phyloP scores from a whole-genome alignment of 2,329 filamentous ascomycete species.

The Sporothrix inflata region DNA sequence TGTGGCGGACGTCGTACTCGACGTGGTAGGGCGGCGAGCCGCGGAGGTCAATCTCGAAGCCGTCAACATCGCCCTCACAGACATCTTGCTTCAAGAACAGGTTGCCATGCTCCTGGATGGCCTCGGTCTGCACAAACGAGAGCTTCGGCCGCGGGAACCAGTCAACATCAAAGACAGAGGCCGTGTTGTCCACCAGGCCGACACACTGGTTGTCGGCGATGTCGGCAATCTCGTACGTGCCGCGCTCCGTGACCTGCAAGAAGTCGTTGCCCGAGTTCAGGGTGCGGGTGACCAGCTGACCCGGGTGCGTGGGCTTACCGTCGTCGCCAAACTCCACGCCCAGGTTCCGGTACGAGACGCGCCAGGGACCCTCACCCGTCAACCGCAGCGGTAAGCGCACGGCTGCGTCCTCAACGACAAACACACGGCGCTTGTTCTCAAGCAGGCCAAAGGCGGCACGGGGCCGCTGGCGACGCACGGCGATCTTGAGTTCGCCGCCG shows the following conservation, averaged over 20 bases:
- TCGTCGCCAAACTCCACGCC: neutral
- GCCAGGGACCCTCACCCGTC: constrained; percentile 85
- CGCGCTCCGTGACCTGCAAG: constrained; percentile 66
- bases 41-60: constrained; percentile 71
- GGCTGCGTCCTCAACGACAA: constrained; percentile 74
- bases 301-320: constrained; percentile 41
- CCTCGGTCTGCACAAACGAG: constrained; percentile 65
- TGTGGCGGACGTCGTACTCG: constrained; percentile 78
- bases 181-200: constrained; percentile 74
- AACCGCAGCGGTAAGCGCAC: constrained; percentile 80
- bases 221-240: constrained; percentile 77
- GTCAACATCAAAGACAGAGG: constrained; percentile 75
- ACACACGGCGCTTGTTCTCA: constrained; percentile 75
- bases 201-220: constrained; percentile 81
- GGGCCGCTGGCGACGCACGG: constrained; percentile 85
- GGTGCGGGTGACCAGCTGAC: constrained; percentile 51
- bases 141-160: constrained; percentile 84
- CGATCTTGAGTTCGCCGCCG: constrained; percentile 75
- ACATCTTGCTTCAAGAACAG: constrained; percentile 76
- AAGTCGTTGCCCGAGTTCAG: constrained; percentile 66
- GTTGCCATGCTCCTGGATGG: constrained; percentile 55
- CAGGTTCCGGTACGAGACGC: constrained; percentile 72
- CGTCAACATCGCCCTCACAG: constrained; percentile 93
- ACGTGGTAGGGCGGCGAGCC: constrained; percentile 80
- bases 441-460: constrained; percentile 83